These are phyloP conservation scores for Saturnispora sanitii DNA, from an alignment of 805 yeast genomes.

Conservation along the genomic window DNA sequence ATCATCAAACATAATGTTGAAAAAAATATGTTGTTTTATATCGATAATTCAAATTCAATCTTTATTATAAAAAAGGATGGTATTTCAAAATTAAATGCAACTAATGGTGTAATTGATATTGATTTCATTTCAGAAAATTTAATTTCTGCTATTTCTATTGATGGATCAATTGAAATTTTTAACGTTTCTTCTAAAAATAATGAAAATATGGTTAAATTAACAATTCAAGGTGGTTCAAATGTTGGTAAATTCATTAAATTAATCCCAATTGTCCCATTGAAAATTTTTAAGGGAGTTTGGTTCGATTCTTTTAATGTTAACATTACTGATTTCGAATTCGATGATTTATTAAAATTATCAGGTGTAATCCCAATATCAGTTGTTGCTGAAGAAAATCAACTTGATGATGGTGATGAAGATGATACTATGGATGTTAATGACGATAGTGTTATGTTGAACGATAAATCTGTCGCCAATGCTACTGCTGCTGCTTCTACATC, in stretches of 20 bases:
- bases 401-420: slow-evolving; percentile 11
- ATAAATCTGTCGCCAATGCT: too few relatives aligned
- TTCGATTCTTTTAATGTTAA: slow-evolving; percentile 21
- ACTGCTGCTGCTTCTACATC: too few relatives aligned
- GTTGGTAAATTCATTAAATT: slow-evolving; percentile 11
- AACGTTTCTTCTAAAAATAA: slow-evolving; percentile 7
- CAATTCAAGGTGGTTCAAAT: slow-evolving; percentile 13
- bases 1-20: not conserved
- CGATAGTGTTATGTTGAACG: slow-evolving; percentile 13
- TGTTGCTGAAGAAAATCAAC: slow-evolving; percentile 18
- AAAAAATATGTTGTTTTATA: not conserved
- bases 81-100: slow-evolving; percentile 26
- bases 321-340: slow-evolving; percentile 25
- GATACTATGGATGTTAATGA: slow-evolving; percentile 12
- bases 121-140: slow-evolving; percentile 6
- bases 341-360: slow-evolving; percentile 22
- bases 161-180: slow-evolving; percentile 21
- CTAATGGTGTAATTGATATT: slow-evolving; percentile 10
- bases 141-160: slow-evolving; percentile 1
- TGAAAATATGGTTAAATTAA: slow-evolving; percentile 5
- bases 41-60: too few relatives aligned
- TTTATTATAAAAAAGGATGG: too few relatives aligned
- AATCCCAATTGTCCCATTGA: slow-evolving; percentile 4
- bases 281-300: slow-evolving; percentile 20
- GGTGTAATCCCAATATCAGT: slow-evolving; percentile 17